phyloP scores from a whole-genome alignment of 1,284 basidiomycete genomes.

The Athelia sp. region DNA sequence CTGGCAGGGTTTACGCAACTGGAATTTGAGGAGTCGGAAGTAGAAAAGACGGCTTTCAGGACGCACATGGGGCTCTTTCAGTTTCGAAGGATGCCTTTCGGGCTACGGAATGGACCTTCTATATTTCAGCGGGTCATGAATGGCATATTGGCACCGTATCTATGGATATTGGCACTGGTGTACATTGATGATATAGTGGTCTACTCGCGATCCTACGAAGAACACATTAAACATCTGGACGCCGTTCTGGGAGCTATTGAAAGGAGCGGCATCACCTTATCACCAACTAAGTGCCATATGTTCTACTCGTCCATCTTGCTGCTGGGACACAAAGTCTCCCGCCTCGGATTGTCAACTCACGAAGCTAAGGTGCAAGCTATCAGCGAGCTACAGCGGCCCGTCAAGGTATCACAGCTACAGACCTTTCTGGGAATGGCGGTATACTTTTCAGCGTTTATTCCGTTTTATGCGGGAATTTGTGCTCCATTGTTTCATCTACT shows the following conservation, averaged over 20 bases:
- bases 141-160: neutral
- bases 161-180: neutral
- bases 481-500: too few species aligned
- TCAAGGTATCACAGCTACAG: too few species aligned
- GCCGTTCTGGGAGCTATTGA: neutral
- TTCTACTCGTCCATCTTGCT: too few species aligned
- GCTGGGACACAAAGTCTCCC: too few species aligned
- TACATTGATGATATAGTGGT: neutral
- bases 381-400: too few species aligned
- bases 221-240: neutral
- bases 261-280: neutral
- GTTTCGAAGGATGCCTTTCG: neutral
- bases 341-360: slow-evolving; percentile 24
- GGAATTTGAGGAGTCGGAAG: neutral
- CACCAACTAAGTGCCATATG: too few species aligned
- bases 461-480: too few species aligned
- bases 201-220: neutral
- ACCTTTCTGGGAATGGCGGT: too few species aligned
- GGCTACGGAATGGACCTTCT: too few species aligned
- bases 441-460: too few species aligned
- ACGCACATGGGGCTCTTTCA: neutral
- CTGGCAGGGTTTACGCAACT: neutral
- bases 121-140: too few species aligned
- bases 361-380: slow-evolving; percentile 23
- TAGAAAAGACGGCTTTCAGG: neutral